Percentiles rank a stretch among this genome's conserved stretches.
Conservation (phyloP, 805 yeast genomes). For the Nadsonia fulvescens region DNA sequence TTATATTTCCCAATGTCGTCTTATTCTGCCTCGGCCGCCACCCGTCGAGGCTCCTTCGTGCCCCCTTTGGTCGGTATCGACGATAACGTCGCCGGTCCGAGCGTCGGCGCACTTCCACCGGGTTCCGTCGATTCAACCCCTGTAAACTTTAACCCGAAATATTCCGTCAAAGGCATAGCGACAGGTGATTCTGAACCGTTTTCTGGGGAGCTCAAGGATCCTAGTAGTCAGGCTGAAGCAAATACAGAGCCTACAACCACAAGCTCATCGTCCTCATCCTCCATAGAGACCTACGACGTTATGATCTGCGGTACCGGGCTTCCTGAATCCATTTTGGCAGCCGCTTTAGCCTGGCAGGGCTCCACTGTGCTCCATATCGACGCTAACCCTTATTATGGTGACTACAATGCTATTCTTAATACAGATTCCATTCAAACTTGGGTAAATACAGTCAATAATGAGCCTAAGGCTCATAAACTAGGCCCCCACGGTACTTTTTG, state of each 20-base stretch:
- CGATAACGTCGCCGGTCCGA: slow-evolving; percentile 15
- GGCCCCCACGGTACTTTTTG: slow-evolving; percentile 25
- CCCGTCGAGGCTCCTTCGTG: slow-evolving; percentile 21
- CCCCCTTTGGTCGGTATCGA: slow-evolving; percentile 24
- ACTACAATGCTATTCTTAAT: slow-evolving; percentile 67
- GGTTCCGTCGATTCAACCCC: slow-evolving; percentile 14
- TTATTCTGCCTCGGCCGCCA: slow-evolving; percentile 21
- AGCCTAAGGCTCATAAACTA: slow-evolving; percentile 3
- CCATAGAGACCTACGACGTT: slow-evolving; percentile 56
- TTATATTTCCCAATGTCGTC: slow-evolving; percentile 17
- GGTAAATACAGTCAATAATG: slow-evolving; percentile 52
- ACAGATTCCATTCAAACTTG: slow-evolving; percentile 72
- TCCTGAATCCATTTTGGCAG: slow-evolving; percentile 74
- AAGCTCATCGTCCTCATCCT: slow-evolving; percentile 22
- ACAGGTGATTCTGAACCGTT: too few relatives aligned
- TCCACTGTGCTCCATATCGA: slow-evolving; percentile 85
- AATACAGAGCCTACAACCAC: too few relatives aligned
- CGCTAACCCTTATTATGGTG: slow-evolving; percentile 73
- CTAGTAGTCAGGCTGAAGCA: too few relatives aligned
- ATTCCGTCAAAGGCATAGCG: too few relatives aligned
- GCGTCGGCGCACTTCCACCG: too few relatives aligned
- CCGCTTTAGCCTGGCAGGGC: slow-evolving; percentile 97
- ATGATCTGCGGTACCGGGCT: slow-evolving; percentile 86
- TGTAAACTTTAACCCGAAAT: too few relatives aligned
- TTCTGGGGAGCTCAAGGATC: too few relatives aligned